Percentiles rank a stretch among this genome's conserved stretches.
These are phyloP conservation scores for Penicillium sp. DNA, from an alignment of 2,329 filamentous ascomycete genomes.

Conservation along the genomic window DNA sequence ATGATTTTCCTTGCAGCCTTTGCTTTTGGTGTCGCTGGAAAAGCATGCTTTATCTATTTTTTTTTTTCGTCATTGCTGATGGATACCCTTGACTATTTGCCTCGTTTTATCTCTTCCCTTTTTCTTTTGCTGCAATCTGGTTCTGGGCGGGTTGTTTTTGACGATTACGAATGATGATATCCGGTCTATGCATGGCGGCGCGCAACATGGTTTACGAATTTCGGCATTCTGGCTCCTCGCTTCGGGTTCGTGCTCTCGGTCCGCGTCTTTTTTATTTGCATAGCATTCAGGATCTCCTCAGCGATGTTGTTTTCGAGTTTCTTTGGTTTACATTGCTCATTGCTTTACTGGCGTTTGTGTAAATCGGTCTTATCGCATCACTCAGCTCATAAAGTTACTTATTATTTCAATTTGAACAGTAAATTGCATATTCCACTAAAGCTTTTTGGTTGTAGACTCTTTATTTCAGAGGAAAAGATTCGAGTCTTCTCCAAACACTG, in stretches of 20 bases:
- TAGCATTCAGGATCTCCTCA: slow-evolving; percentile 29
- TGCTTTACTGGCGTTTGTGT: slow-evolving; percentile 9
- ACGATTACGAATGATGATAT: slow-evolving; percentile 28
- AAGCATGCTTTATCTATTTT: slow-evolving; percentile 14
- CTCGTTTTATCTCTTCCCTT: slow-evolving; percentile 7
- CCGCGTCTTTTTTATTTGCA: slow-evolving; percentile 24
- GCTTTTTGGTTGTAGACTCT: background rate
- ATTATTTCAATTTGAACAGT: background rate
- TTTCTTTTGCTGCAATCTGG: slow-evolving; percentile 13
- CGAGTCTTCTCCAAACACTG: background rate
- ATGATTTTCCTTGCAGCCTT: slow-evolving; percentile 24
- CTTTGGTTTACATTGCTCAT: background rate
- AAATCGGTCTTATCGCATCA: slow-evolving; percentile 11
- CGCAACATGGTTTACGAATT: slow-evolving; percentile 30
- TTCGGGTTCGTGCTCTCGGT: slow-evolving; percentile 29
- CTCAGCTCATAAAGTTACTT: slow-evolving; percentile 9
- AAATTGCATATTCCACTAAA: background rate
- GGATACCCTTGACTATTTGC: slow-evolving; percentile 22
- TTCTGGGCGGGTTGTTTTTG: slow-evolving; percentile 11
- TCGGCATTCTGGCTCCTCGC: slow-evolving; percentile 26
- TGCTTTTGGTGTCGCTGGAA: slow-evolving; percentile 12
- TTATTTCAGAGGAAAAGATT: no score
- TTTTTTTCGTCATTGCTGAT: slow-evolving; percentile 8
- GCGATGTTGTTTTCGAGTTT: slow-evolving; percentile 11
- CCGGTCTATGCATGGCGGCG: slow-evolving; percentile 30